Percentiles rank a stretch among this genome's conserved stretches.
Evolutionary conservation across 1,284 basidiomycete species (phyloP).

Genomic region (Ustilago shanxiensis): DNA sequence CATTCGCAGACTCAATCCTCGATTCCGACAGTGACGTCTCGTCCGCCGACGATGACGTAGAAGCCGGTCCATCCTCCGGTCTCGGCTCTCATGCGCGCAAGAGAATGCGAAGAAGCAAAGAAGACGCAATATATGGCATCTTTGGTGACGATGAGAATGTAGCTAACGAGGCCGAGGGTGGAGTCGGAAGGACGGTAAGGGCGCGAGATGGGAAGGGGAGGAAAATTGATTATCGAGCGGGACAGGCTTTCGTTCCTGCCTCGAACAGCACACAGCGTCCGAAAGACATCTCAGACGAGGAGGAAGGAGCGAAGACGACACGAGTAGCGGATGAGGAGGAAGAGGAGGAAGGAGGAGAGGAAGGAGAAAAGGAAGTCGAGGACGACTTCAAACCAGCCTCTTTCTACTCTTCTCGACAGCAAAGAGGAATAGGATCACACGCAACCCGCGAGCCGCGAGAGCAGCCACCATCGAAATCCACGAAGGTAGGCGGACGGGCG

Average conservation of each 20-base stretch:
- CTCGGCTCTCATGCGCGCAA: slow-evolving; percentile 14
- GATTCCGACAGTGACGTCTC: slow-evolving; percentile 71
- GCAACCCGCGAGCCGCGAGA: slow-evolving; percentile 5
- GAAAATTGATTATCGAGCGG: slow-evolving; percentile 33
- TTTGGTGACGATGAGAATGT: slow-evolving; percentile 83
- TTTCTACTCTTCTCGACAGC: slow-evolving; percentile 25
- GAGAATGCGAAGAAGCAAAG: slow-evolving; percentile 37
- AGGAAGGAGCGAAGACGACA: not conserved
- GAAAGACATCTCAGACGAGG: not conserved
- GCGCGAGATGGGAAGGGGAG: slow-evolving; percentile 23
- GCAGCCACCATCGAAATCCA: not conserved
- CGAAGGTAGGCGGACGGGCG: slow-evolving; percentile 13
- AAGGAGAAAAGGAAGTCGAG: not conserved
- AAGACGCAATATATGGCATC: slow-evolving; percentile 78
- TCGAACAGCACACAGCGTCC: not conserved
- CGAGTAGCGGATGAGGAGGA: not conserved
- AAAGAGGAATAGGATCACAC: slow-evolving; percentile 13
- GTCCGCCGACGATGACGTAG: slow-evolving; percentile 61
- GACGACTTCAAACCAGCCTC: slow-evolving; percentile 41
- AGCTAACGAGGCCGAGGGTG: slow-evolving; percentile 69
- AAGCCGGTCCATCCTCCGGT: slow-evolving; percentile 1
- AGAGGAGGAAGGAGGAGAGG: not conserved
- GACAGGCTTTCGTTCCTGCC: slow-evolving; percentile 46
- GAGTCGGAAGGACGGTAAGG: slow-evolving; percentile 21
- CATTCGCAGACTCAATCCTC: slow-evolving; percentile 39